Evolutionary conservation across 2,329 filamentous ascomycete species (phyloP).

Genomic region (Hymenoscyphus albidus): DNA sequence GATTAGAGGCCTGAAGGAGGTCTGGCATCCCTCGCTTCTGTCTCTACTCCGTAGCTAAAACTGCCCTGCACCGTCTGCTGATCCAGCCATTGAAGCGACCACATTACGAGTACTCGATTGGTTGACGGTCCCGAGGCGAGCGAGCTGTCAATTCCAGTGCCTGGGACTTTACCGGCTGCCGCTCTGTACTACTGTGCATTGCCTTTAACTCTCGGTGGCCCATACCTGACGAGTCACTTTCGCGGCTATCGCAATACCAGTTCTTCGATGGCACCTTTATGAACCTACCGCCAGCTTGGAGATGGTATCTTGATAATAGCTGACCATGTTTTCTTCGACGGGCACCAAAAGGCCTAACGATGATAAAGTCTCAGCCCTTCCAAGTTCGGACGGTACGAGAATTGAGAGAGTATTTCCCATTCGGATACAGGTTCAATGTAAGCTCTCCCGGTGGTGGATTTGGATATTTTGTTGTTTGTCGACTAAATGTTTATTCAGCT

Average conservation of each 20-base stretch:
- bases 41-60: too few relatives aligned
- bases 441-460: not conserved
- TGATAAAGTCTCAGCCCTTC: not conserved
- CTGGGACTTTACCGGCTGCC: too few relatives aligned
- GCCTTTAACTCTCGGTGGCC: too few relatives aligned
- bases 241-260: not conserved
- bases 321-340: not conserved
- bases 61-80: too few relatives aligned
- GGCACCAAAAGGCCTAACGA: not conserved
- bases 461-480: not conserved
- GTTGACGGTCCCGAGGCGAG: too few relatives aligned
- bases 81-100: too few relatives aligned
- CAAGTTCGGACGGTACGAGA: not conserved
- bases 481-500: not conserved
- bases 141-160: too few relatives aligned
- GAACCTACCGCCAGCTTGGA: not conserved
- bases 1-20: not conserved
- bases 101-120: too few relatives aligned
- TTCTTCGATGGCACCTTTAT: not conserved
- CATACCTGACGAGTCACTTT: not conserved
- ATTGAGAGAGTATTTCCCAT: slow-evolving; percentile 18
- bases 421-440: slow-evolving; percentile 7
- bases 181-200: too few relatives aligned
- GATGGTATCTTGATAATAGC: not conserved
- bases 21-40: too few relatives aligned